phyloP scores from a whole-genome alignment of 768 basidiomycete species.

The Mycena floridula region DNA sequence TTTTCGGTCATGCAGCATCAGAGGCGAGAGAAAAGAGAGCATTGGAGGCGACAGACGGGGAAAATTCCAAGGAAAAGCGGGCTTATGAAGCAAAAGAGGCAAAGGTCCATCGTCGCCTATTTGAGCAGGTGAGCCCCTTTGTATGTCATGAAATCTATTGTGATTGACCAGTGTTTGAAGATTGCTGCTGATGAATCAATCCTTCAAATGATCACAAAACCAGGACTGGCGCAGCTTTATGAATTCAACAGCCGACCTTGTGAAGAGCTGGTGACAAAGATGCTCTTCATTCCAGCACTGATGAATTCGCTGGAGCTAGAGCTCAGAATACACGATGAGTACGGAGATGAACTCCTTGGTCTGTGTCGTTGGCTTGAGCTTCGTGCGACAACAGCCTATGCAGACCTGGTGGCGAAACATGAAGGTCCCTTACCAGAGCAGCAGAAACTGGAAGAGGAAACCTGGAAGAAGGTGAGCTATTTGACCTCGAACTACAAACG shows the following conservation, averaged over 20 bases:
- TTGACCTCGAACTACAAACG: neutral
- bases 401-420: neutral
- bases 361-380: neutral
- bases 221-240: neutral
- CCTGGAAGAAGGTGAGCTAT: neutral
- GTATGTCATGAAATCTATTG: neutral
- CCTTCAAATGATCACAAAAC: neutral
- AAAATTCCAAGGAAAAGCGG: neutral
- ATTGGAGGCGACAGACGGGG: too few relatives aligned
- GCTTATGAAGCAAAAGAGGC: neutral
- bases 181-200: constrained; percentile 1
- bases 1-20: too few relatives aligned
- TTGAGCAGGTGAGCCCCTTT: neutral
- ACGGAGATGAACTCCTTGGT: constrained; percentile 5
- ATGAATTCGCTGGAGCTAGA: neutral
- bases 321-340: constrained; percentile 2
- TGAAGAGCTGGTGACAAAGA: neutral
- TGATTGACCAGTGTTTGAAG: neutral
- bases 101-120: neutral
- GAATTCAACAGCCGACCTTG: neutral
- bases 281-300: neutral
- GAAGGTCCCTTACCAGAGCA: neutral
- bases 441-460: neutral
- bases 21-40: too few relatives aligned
- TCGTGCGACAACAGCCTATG: neutral